Conservation (phyloP, 805 yeast genomes). For the Lipomyces japonicus region DNA sequence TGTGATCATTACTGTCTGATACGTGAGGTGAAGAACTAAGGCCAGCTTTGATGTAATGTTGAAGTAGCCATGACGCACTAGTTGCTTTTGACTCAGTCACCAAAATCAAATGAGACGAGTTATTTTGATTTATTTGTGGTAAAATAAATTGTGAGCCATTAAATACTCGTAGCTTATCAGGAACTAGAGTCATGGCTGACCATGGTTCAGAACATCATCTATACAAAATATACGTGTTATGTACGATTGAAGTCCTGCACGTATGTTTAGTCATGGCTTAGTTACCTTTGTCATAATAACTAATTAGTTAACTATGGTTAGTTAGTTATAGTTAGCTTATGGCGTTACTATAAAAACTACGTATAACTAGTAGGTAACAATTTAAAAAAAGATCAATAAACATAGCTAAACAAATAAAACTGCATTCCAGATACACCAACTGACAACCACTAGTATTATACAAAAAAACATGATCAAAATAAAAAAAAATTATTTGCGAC, state of each 20-base stretch:
- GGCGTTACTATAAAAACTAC: no score
- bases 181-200: constrained; percentile 12
- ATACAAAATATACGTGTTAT: no score
- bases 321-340: no score
- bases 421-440: no score
- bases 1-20: not conserved
- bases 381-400: no score
- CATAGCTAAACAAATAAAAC: not conserved
- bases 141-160: constrained; percentile 15
- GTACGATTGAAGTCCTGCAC: no score
- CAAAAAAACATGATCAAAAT: not conserved
- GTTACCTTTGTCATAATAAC: no score
- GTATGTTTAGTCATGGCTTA: no score
- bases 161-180: constrained; percentile 20
- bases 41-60: constrained; percentile 10
- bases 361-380: no score
- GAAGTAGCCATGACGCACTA: constrained; percentile 21
- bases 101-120: not conserved
- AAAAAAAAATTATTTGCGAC: constrained; percentile 12
- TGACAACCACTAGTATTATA: no score
- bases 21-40: not conserved
- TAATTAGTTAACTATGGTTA: no score
- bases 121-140: not conserved
- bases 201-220: no score
- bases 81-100: constrained; percentile 10